These are phyloP conservation scores for Rhizopogon salebrosus DNA, from an alignment of 768 basidiomycete genomes.

Conservation along the genomic window DNA sequence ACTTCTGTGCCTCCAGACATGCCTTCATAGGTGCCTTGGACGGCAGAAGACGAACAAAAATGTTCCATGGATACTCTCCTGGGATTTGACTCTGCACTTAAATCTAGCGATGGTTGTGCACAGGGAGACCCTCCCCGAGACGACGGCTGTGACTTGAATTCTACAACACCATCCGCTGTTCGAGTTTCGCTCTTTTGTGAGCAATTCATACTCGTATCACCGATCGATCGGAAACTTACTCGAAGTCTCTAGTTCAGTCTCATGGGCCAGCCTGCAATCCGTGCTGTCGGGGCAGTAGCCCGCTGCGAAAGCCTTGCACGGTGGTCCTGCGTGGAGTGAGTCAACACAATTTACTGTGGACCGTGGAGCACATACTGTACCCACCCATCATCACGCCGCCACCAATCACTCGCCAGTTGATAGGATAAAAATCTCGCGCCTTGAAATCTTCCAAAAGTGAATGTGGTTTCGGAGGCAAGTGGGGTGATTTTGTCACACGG, in stretches of 20 bases:
- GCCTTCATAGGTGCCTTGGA: background rate
- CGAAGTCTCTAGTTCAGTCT: constrained; percentile 18
- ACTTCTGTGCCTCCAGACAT: background rate
- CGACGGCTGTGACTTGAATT: constrained; percentile 1
- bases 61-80: background rate
- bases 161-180: constrained; percentile 15
- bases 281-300: constrained; percentile 22
- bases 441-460: constrained; percentile 28
- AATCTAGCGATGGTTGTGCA: background rate
- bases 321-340: constrained; percentile 13
- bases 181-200: background rate
- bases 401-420: constrained; percentile 74
- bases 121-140: background rate
- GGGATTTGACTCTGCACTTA: background rate
- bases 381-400: constrained; percentile 69
- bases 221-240: constrained; percentile 13
- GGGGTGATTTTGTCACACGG: constrained; percentile 14
- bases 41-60: background rate
- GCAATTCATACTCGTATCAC: background rate
- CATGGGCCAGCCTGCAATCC: constrained; percentile 25
- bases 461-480: constrained; percentile 20
- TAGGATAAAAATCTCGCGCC: constrained; percentile 52
- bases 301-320: constrained; percentile 17
- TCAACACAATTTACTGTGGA: background rate
- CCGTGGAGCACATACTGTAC: constrained; percentile 15